phyloP scores from a whole-genome alignment of 2,329 filamentous ascomycete species.

The Zalaria sp. region DNA sequence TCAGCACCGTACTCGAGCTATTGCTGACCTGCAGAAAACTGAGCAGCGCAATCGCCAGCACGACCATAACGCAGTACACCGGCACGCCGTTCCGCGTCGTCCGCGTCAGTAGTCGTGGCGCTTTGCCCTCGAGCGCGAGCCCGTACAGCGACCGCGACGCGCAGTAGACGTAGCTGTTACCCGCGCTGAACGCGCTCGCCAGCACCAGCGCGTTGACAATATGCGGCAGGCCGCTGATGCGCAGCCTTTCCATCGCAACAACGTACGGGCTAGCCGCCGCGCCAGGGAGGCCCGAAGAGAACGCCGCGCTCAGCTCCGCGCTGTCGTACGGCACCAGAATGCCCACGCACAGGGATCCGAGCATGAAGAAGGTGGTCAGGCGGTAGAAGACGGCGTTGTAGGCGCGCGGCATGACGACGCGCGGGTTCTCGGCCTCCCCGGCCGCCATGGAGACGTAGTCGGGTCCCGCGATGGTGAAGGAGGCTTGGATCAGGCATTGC shows the following conservation, averaged over 20 bases:
- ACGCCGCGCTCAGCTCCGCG: conserved; percentile 44
- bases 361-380: conserved; percentile 59
- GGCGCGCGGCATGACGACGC: conserved; percentile 54
- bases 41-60: conserved; percentile 54
- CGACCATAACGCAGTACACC: conserved; percentile 54
- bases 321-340: conserved; percentile 61
- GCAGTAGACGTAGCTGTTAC: conserved; percentile 55
- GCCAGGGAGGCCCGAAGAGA: conserved; percentile 37
- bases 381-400: conserved; percentile 72
- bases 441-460: conserved; percentile 54
- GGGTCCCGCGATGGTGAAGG: conserved; percentile 53
- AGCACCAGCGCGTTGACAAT: conserved; percentile 63
- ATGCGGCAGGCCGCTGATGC: conserved; percentile 49
- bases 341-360: conserved; percentile 58
- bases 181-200: conserved; percentile 53
- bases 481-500: conserved; percentile 57
- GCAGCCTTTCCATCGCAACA: conserved; percentile 52
- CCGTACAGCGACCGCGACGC: conserved; percentile 56
- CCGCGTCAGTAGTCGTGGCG: conserved; percentile 43
- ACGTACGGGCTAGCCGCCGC: conserved; percentile 57
- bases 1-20: conserved; percentile 50
- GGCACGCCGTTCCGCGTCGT: conserved; percentile 56
- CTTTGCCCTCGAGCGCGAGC: conserved; percentile 54
- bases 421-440: conserved; percentile 58
- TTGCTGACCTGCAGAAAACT: conserved; percentile 61